A percentile compares a stretch with the other conserved stretches of the same genome.
Evolutionary conservation across 257 asterid genomes (phyloP).

Genomic region (Euphrasia confusa): DNA sequence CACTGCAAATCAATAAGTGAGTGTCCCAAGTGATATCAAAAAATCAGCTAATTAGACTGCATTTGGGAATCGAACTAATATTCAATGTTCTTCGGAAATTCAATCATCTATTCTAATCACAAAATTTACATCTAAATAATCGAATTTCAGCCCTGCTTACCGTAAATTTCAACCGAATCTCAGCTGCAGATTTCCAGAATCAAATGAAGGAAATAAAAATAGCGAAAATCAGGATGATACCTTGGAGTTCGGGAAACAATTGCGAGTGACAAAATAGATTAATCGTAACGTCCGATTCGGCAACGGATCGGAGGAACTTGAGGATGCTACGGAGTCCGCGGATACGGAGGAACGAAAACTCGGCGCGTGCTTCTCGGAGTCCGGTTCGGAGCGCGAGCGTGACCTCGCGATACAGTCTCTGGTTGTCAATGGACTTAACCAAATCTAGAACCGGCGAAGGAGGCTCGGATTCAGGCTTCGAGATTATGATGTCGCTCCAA

Average conservation of each 20-base stretch:
- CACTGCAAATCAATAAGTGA: neutral
- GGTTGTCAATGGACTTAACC: slow-evolving; percentile 70
- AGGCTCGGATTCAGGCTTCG: slow-evolving; percentile 38
- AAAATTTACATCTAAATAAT: slow-evolving; percentile 6
- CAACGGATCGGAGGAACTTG: slow-evolving; percentile 80
- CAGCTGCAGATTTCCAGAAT: neutral
- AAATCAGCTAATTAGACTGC: neutral
- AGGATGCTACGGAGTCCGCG: slow-evolving; percentile 78
- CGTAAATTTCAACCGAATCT: neutral
- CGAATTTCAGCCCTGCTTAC: neutral
- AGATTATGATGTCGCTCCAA: slow-evolving; percentile 58
- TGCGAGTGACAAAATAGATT: slow-evolving; percentile 71
- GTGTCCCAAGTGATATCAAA: neutral
- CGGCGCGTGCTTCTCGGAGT: slow-evolving; percentile 77
- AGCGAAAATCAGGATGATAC: slow-evolving; percentile 28
- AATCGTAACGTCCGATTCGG: slow-evolving; percentile 70
- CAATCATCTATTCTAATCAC: neutral
- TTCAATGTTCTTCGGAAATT: neutral
- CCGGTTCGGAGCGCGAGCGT: slow-evolving; percentile 90
- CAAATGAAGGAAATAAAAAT: neutral
- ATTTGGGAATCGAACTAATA: neutral
- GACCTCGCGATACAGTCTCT: slow-evolving; percentile 76
- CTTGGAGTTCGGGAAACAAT: slow-evolving; percentile 75
- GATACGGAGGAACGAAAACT: slow-evolving; percentile 83
- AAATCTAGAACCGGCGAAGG: slow-evolving; percentile 68